Percentiles rank a stretch among this genome's conserved stretches.
These are phyloP conservation scores for Pontederia paniculata DNA, from an alignment of 176 grass and related monocot genomes.

Conservation along the genomic window DNA sequence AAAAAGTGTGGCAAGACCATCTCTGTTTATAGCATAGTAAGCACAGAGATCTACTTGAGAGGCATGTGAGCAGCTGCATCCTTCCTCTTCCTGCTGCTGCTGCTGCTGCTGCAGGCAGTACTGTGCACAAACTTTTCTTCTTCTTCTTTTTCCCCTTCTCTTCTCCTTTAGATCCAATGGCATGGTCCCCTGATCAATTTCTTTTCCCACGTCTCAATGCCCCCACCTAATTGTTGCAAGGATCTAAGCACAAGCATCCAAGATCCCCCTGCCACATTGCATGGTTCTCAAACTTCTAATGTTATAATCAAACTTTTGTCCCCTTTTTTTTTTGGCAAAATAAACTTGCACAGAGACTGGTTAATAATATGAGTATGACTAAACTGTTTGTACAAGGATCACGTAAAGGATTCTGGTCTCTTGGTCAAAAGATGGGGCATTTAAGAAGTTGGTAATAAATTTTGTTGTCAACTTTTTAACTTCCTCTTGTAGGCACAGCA, in stretches of 20 bases:
- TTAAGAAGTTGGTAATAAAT: too few species aligned
- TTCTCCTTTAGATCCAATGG: background rate
- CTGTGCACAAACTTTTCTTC: background rate
- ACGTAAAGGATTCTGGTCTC: too few species aligned
- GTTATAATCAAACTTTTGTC: conserved; percentile 5
- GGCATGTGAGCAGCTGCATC: conserved; percentile 17
- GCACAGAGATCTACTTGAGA: conserved; percentile 11
- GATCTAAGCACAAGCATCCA: conserved; percentile 5
- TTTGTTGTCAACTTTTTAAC: too few species aligned
- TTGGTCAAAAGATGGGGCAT: too few species aligned
- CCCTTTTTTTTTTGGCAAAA: too few species aligned
- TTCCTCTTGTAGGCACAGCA: too few species aligned
- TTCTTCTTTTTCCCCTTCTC: background rate
- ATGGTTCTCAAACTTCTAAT: background rate
- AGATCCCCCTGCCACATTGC: background rate
- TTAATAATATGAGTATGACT: too few species aligned
- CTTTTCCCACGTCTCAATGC: background rate
- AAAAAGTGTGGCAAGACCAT: too few species aligned
- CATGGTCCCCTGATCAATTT: conserved; percentile 10
- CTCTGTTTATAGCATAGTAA: too few species aligned
- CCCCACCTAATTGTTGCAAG: conserved; percentile 2
- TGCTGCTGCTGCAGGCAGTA: conserved; percentile 9
- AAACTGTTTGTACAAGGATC: too few species aligned
- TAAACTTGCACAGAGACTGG: too few species aligned
- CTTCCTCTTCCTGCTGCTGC: conserved; percentile 9